Conservation (phyloP, 192 early-diverging fungal genomes). For the Mycoemilia scoparia region DNA sequence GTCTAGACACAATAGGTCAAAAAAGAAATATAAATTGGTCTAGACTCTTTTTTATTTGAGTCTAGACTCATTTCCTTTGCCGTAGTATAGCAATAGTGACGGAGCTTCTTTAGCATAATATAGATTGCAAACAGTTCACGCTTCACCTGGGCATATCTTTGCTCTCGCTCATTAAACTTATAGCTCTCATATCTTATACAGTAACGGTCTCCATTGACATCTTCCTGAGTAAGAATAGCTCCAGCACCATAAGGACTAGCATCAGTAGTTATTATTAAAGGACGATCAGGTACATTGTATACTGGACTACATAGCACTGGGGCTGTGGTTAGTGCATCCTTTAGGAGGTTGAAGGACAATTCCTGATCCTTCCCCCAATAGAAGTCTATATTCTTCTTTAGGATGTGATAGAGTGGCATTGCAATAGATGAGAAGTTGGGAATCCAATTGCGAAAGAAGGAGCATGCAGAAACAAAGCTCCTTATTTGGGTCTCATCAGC, state of each 20-base stretch:
- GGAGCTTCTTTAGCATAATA: not conserved
- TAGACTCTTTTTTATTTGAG: too few relatives aligned
- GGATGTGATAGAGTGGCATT: not conserved
- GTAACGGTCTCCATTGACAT: not conserved
- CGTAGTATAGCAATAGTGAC: not conserved
- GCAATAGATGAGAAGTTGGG: not conserved
- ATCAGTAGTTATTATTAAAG: constrained; percentile 3
- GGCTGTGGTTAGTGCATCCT: not conserved
- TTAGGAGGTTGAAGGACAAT: not conserved
- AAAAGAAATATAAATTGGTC: too few relatives aligned
- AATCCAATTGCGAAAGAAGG: constrained; percentile 1
- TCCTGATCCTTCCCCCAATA: not conserved
- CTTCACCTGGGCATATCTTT: constrained; percentile 3
- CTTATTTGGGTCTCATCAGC: not conserved
- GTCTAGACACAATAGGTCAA: too few relatives aligned
- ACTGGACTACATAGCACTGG: constrained; percentile 1
- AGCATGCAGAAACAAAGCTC: not conserved
- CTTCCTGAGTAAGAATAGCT: constrained; percentile 1
- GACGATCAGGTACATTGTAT: not conserved
- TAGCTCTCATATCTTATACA: not conserved
- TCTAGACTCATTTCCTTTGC: too few relatives aligned
- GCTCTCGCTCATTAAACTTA: not conserved
- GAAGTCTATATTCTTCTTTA: not conserved
- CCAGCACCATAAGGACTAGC: constrained; percentile 2
- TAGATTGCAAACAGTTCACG: constrained; percentile 1